A percentile compares a stretch with the other conserved stretches of the same genome.
phyloP scores from a whole-genome alignment of 306 rosid genomes.

The Pyrus bretschneideri region DNA sequence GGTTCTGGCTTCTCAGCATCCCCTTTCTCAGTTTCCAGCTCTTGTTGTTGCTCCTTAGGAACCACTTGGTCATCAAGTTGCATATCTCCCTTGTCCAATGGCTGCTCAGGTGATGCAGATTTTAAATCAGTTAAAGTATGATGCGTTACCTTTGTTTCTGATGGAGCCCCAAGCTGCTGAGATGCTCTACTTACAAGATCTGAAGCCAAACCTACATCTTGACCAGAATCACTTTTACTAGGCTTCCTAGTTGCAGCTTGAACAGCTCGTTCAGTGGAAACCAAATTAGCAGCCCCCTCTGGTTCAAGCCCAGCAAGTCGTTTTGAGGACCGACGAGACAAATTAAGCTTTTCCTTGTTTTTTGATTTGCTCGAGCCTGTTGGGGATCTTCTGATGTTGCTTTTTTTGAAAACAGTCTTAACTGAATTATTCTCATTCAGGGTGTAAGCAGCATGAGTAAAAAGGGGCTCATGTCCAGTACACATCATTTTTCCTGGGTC shows the following conservation, averaged over 20 bases:
- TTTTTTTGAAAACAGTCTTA: conserved; percentile 10
- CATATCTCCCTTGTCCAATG: conserved; percentile 20
- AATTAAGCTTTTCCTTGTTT: conserved; percentile 29
- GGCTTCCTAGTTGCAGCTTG: conserved; percentile 32
- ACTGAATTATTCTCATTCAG: conserved; percentile 24
- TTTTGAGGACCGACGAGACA: conserved; percentile 51
- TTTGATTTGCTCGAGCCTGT: conserved; percentile 27
- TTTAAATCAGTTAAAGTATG: conserved; percentile 5
- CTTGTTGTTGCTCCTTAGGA: conserved; percentile 28
- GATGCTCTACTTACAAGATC: conserved; percentile 17
- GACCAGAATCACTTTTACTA: conserved; percentile 27
- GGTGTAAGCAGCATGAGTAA: conserved; percentile 20
- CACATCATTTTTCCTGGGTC: conserved; percentile 1
- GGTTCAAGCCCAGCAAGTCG: conserved; percentile 69
- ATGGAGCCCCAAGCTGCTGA: conserved; percentile 16
- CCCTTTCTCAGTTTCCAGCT: conserved; percentile 29
- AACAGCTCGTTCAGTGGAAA: conserved; percentile 28
- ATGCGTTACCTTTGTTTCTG: conserved; percentile 13
- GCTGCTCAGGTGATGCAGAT: conserved; percentile 5
- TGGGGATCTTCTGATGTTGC: neutral
- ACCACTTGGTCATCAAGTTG: conserved; percentile 23
- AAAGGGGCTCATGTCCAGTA: conserved; percentile 20
- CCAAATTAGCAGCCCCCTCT: conserved; percentile 28
- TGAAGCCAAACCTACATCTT: conserved; percentile 22
- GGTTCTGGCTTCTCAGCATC: conserved; percentile 29